Conservation (phyloP, 1,139 yeast genomes). For the Candida dubliniensis region DNA sequence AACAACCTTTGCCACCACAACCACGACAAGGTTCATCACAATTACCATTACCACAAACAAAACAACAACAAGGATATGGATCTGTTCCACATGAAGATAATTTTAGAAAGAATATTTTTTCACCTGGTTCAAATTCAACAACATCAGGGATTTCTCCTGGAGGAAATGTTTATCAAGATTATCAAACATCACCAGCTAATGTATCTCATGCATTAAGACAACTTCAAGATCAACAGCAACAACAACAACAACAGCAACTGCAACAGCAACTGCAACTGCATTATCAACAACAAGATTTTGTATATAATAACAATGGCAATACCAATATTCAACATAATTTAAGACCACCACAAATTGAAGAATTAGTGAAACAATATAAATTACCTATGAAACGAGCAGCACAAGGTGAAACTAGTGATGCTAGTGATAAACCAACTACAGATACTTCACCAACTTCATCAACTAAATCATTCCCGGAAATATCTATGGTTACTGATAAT, state of each 20-base stretch:
- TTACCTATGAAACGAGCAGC: constrained; percentile 16
- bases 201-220: neutral
- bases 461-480: constrained; percentile 44
- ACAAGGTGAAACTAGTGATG: constrained; percentile 7
- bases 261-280: constrained; percentile 6
- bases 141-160: constrained; percentile 37
- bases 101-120: constrained; percentile 6
- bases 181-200: constrained; percentile 14
- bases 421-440: constrained; percentile 15
- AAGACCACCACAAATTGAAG: constrained; percentile 26
- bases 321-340: neutral
- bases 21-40: constrained; percentile 6
- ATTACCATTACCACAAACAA: constrained; percentile 9
- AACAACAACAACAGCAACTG: constrained; percentile 4
- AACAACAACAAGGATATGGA: constrained; percentile 1
- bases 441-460: constrained; percentile 43
- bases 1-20: constrained; percentile 6
- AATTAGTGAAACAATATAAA: constrained; percentile 30
- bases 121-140: constrained; percentile 16
- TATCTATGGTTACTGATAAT: constrained; percentile 47
- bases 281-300: constrained; percentile 3
- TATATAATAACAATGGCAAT: neutral
- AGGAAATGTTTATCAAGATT: constrained; percentile 20
- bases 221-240: constrained; percentile 8
- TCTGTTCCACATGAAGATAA: neutral